These are phyloP conservation scores for Cladosporium sp. DNA, from an alignment of 2,329 filamentous ascomycete genomes.

Conservation along the genomic window DNA sequence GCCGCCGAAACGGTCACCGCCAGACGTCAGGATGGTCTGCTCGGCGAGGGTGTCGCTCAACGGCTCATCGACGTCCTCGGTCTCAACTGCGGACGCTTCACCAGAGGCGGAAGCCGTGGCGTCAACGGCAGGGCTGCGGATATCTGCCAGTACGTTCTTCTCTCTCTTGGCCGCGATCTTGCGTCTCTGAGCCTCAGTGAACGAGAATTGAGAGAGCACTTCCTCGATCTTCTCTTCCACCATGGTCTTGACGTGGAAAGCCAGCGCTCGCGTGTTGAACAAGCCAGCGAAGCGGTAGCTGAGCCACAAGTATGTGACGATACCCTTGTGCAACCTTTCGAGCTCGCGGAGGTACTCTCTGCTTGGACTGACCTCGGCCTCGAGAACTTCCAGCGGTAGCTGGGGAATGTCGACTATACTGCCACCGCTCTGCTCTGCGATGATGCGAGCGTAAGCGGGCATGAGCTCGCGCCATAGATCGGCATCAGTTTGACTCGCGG, in stretches of 20 bases:
- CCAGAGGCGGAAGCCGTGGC: not conserved
- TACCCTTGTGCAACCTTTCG: slow-evolving; percentile 76
- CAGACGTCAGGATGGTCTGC: slow-evolving; percentile 29
- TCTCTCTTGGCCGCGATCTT: slow-evolving; percentile 34
- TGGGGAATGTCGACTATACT: slow-evolving; percentile 70
- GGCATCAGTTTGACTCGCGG: slow-evolving; percentile 59
- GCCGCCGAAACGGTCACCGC: slow-evolving; percentile 35
- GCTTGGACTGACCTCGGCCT: slow-evolving; percentile 51
- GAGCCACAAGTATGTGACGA: slow-evolving; percentile 90
- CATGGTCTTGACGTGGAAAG: slow-evolving; percentile 75
- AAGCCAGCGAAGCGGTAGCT: slow-evolving; percentile 84
- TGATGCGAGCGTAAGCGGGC: slow-evolving; percentile 65
- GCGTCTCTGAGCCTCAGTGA: slow-evolving; percentile 34
- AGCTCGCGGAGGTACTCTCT: slow-evolving; percentile 66
- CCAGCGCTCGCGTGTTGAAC: slow-evolving; percentile 73
- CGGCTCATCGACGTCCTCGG: slow-evolving; percentile 16
- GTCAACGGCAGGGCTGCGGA: slow-evolving; percentile 17
- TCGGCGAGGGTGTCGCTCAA: slow-evolving; percentile 10
- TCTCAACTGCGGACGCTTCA: not conserved
- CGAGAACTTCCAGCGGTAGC: slow-evolving; percentile 73
- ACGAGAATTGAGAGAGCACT: slow-evolving; percentile 61
- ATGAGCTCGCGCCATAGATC: slow-evolving; percentile 54
- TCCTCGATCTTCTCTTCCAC: slow-evolving; percentile 75
- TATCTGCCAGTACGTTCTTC: slow-evolving; percentile 29
- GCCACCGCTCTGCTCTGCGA: slow-evolving; percentile 68